These are phyloP conservation scores for Hordeum vulgare DNA, from an alignment of 176 grass and related monocot species.

Conservation along the genomic window MorexV3_pseudomolecules_assembly NC_058518.1:506553945-506554444, in stretches of 20 bases:
- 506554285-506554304: background rate
- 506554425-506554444: constrained; percentile 94
- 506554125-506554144: constrained; percentile 66
- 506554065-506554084: constrained; percentile 83
- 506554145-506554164: constrained; percentile 65
- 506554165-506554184: constrained; percentile 74
- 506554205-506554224: constrained; percentile 73
- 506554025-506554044: constrained; percentile 86
- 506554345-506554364: constrained; percentile 74
- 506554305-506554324: constrained; percentile 78
- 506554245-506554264: constrained; percentile 77
- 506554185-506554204: constrained; percentile 78
- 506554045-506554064: constrained; percentile 86
- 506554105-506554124: constrained; percentile 77
- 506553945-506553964: background rate
- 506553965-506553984: background rate
- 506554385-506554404: constrained; percentile 89
- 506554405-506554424: constrained; percentile 69
- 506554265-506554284: constrained; percentile 50
- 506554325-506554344: constrained; percentile 60
- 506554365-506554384: constrained; percentile 68
- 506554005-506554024: constrained; percentile 69
- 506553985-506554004: constrained; percentile 78
- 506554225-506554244: constrained; percentile 78
- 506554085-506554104: constrained; percentile 70